These are phyloP conservation scores for Xanthoconium stramineum DNA, from an alignment of 768 basidiomycete species.

Conservation along the genomic window DNA sequence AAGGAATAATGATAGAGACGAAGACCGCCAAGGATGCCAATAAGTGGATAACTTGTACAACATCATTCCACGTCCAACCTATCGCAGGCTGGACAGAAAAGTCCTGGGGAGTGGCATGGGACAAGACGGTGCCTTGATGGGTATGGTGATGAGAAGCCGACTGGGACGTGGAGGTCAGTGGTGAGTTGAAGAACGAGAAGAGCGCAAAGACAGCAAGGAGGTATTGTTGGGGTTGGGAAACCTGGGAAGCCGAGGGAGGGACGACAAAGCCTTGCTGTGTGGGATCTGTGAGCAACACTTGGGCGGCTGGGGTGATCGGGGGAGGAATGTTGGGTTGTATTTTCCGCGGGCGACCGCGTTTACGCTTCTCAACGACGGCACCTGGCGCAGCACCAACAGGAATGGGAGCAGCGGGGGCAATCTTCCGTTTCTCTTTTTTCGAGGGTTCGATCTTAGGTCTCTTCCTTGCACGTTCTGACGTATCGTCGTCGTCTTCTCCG, in stretches of 20 bases:
- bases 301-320: constrained; percentile 24
- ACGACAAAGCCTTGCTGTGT: constrained; percentile 15
- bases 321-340: constrained; percentile 48
- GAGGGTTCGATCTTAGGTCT: constrained; percentile 47
- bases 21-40: constrained; percentile 63
- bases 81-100: constrained; percentile 17
- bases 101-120: constrained; percentile 28
- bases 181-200: constrained; percentile 84
- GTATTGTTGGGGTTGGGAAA: constrained; percentile 49
- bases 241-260: constrained; percentile 12
- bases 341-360: constrained; percentile 81
- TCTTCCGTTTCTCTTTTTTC: constrained; percentile 42
- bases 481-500: constrained; percentile 36
- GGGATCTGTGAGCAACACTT: constrained; percentile 17
- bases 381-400: constrained; percentile 25
- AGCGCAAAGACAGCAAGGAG: constrained; percentile 80
- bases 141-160: constrained; percentile 38
- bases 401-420: constrained; percentile 30
- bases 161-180: constrained; percentile 46
- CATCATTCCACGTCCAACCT: constrained; percentile 48
- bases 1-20: constrained; percentile 49
- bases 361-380: constrained; percentile 67
- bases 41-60: constrained; percentile 63
- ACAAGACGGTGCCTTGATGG: constrained; percentile 59
- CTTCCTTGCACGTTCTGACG: constrained; percentile 56